Conservation (phyloP, 805 yeast species). For the Ogataea kodamae region DNA sequence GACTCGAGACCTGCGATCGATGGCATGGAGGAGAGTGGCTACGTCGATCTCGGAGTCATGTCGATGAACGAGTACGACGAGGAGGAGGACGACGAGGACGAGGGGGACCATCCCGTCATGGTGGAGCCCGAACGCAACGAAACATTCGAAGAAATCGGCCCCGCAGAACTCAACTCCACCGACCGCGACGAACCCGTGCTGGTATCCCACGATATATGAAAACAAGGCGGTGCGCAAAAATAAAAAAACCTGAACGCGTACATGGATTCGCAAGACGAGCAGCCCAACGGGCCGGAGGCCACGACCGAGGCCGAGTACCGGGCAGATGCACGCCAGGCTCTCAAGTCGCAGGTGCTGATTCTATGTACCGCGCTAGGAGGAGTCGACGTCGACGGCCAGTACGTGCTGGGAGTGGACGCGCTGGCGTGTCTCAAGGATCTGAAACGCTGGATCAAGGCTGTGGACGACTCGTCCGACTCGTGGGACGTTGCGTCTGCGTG, state of each 20-base stretch:
- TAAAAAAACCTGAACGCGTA: slow-evolving; percentile 11
- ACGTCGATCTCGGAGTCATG: slow-evolving; percentile 43
- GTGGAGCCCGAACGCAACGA: slow-evolving; percentile 24
- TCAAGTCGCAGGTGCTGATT: slow-evolving; percentile 72
- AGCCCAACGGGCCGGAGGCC: slow-evolving; percentile 2
- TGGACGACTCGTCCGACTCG: slow-evolving; percentile 67
- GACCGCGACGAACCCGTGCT: slow-evolving; percentile 23
- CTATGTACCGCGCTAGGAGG: slow-evolving; percentile 92
- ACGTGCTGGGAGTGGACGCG: slow-evolving; percentile 85
- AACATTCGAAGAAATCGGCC: slow-evolving; percentile 27
- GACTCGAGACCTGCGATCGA: slow-evolving; percentile 21
- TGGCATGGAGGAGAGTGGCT: slow-evolving; percentile 34
- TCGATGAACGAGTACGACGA: slow-evolving; percentile 26
- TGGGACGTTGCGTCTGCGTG: slow-evolving; percentile 88
- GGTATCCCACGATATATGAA: slow-evolving; percentile 9
- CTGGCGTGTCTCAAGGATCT: slow-evolving; percentile 81
- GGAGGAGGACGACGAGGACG: slow-evolving; percentile 28
- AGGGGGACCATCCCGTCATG: slow-evolving; percentile 19
- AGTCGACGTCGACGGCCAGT: slow-evolving; percentile 58
- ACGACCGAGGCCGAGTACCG: slow-evolving; percentile 9
- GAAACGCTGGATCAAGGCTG: slow-evolving; percentile 80
- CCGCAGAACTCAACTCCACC: slow-evolving; percentile 12
- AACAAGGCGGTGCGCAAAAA: slow-evolving; percentile 5
- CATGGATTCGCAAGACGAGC: slow-evolving; percentile 17
- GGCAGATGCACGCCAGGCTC: slow-evolving; percentile 32